Percentiles rank a stretch among this genome's conserved stretches.
Evolutionary conservation across 148 eudicot genomes (phyloP).

Genomic region (Rhododendron henanense): DNA sequence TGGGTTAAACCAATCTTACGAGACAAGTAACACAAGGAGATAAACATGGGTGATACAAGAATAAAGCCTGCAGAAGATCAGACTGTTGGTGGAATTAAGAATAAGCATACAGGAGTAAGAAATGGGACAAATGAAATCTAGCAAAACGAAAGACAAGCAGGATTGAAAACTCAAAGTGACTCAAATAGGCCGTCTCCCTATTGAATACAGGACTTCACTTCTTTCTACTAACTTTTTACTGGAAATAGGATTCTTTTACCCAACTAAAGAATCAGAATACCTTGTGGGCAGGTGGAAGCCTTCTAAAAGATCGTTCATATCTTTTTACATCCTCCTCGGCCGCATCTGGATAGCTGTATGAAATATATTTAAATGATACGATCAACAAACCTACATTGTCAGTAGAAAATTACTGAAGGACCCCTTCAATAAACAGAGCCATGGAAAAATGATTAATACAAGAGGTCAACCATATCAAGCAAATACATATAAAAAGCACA

Average conservation of each 20-base stretch:
- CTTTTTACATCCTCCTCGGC: slow-evolving; percentile 82
- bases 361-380: slow-evolving; percentile 4
- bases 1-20: neutral
- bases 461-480: neutral
- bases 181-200: neutral
- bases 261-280: slow-evolving; percentile 29
- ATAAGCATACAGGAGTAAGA: neutral
- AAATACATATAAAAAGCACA: neutral
- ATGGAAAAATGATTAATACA: neutral
- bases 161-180: neutral
- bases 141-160: neutral
- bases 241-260: neutral
- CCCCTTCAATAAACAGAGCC: neutral
- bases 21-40: neutral
- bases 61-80: neutral
- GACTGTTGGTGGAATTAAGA: neutral
- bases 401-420: slow-evolving; percentile 4
- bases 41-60: neutral
- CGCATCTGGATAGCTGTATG: slow-evolving; percentile 79
- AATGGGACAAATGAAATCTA: neutral
- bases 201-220: neutral
- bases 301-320: slow-evolving; percentile 70
- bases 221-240: neutral
- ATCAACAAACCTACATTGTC: neutral
- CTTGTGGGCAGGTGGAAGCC: slow-evolving; percentile 82